A percentile compares a stretch with the other conserved stretches of the same genome.
These are phyloP conservation scores for Rhodamnia rubescens DNA, from an alignment of 345 rosid genomes.

Conservation along the genomic window DNA sequence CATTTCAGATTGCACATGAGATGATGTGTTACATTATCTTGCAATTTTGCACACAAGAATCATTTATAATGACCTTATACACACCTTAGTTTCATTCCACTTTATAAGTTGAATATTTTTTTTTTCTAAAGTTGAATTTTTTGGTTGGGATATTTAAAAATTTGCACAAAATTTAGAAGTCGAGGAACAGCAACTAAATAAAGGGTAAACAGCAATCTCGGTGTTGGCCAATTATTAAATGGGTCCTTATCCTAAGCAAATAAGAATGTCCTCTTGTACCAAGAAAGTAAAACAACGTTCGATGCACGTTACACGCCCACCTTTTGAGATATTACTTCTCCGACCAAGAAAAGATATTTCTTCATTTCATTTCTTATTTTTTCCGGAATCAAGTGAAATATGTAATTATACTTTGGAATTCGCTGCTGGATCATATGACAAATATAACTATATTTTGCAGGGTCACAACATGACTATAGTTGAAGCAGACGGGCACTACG, in stretches of 20 bases:
- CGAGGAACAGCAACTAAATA: not conserved
- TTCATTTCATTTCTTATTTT: not conserved
- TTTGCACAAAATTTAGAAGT: not conserved
- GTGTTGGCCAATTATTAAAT: not conserved
- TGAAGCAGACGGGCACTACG: slow-evolving; percentile 67
- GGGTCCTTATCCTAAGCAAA: not conserved
- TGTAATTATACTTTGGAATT: not conserved
- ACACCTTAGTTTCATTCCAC: not conserved
- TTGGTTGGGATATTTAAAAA: not conserved
- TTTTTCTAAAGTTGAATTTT: not conserved
- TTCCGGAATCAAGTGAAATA: not conserved
- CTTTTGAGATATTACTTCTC: not conserved
- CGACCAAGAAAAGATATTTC: not conserved
- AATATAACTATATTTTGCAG: not conserved
- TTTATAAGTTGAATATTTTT: not conserved
- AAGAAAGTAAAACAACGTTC: not conserved
- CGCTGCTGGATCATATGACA: not conserved
- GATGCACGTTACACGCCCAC: not conserved
- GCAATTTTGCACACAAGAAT: not conserved
- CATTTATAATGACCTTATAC: not conserved
- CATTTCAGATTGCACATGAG: not conserved
- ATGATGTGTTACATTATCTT: not conserved
- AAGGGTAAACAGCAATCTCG: not conserved
- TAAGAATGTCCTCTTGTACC: not conserved
- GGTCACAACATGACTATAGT: slow-evolving; percentile 83